Evolutionary conservation across 2,329 filamentous ascomycete genomes (phyloP).

Genomic region (Alternaria dauci): DNA sequence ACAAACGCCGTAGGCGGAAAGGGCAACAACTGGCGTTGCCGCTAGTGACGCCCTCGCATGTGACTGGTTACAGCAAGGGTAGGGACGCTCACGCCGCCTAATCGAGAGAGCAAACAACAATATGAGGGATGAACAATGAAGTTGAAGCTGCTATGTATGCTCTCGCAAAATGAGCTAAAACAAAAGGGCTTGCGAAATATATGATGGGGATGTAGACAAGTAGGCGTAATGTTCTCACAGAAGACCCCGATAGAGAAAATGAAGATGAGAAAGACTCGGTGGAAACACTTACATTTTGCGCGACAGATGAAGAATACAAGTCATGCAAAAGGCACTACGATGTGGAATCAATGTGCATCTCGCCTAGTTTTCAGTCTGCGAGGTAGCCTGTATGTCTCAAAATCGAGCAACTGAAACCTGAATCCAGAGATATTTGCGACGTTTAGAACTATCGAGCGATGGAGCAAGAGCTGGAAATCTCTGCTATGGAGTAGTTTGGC

Average conservation of each 20-base stretch:
- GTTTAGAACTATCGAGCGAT: too few species aligned
- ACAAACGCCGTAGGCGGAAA: conserved; percentile 1
- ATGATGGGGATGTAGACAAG: neutral
- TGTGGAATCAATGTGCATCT: neutral
- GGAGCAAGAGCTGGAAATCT: neutral
- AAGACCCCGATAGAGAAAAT: neutral
- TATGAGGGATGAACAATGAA: neutral
- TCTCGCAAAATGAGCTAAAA: too few species aligned
- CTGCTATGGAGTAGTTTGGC: neutral
- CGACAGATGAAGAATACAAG: rapidly evolving
- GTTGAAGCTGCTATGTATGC: neutral
- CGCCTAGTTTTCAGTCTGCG: neutral
- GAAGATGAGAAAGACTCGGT: neutral
- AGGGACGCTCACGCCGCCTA: neutral
- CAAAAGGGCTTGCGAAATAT: neutral
- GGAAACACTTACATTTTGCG: too few species aligned
- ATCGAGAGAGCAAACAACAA: neutral
- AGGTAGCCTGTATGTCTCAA: neutral
- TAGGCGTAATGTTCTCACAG: neutral
- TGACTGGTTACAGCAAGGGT: neutral
- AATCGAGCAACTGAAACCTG: neutral
- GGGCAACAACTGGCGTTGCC: conserved; percentile 15
- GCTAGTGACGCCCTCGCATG: conserved; percentile 5
- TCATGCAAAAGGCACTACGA: neutral
- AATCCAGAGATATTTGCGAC: neutral